A percentile compares a stretch with the other conserved stretches of the same genome.
phyloP scores from a whole-genome alignment of 129 eudicot genomes.

The Centrapalus pauciflorus region DNA sequence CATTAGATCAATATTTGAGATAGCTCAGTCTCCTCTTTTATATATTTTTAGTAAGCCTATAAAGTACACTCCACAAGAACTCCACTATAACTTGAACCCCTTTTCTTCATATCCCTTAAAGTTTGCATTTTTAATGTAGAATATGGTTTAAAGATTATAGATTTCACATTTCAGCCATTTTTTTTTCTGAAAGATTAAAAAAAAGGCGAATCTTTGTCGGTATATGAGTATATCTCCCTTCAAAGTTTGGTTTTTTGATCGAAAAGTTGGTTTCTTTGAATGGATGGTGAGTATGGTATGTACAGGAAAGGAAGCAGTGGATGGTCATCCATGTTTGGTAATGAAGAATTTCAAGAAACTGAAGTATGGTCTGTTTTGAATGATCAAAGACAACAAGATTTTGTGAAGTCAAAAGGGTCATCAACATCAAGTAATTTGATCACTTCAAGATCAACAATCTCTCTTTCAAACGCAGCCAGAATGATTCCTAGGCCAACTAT shows the following conservation, averaged over 20 bases:
- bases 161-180: conserved; percentile 11
- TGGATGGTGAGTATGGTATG: conserved; percentile 43
- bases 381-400: conserved; percentile 27
- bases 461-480: conserved; percentile 45
- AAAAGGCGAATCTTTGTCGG: conserved; percentile 18
- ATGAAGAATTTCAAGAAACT: conserved; percentile 65
- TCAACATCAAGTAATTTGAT: conserved; percentile 15
- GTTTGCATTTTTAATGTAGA: conserved; percentile 10
- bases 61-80: conserved; percentile 20
- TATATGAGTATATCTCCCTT: no score
- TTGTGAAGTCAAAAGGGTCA: conserved; percentile 12
- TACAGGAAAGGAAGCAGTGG: conserved; percentile 55
- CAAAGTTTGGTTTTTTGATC: not conserved
- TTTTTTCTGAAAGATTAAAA: not conserved
- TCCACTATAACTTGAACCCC: conserved; percentile 16
- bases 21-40: conserved; percentile 12
- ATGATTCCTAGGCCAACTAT: conserved; percentile 50
- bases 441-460: conserved; percentile 26
- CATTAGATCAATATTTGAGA: conserved; percentile 16
- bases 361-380: conserved; percentile 62
- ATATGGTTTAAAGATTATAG: conserved; percentile 12
- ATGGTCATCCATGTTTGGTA: conserved; percentile 47
- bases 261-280: not conserved
- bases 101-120: not conserved
- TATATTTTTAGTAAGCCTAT: conserved; percentile 15